Evolutionary conservation across 106 monocot species (phyloP), one percentile per base, ranked within the genome.

Genomic region (Apostasia ramifera): DNA sequence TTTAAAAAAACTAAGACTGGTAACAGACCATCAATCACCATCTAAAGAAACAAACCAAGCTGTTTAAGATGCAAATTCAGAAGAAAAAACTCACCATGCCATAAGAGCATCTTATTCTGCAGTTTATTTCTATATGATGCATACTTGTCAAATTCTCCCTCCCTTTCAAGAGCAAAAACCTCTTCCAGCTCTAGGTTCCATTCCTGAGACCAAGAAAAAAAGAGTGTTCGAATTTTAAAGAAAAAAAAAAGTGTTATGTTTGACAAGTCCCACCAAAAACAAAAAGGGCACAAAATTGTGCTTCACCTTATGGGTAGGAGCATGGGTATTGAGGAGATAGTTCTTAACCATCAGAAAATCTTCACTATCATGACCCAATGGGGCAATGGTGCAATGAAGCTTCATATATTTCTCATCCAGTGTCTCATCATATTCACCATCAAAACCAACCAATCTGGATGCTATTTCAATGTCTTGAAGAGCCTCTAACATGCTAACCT

Each of bases 401-500:
- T 90, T 97, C 59, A 71, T 78, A 63, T 92, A 97, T 73, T 92
- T 97, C 1, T 86, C 92, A 83, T 97, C 97, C 71, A 97, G 79
- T 56, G 92, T 79, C 55, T 97, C 97, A 74, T 89, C 87, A 74
- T 60, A 63, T 59, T 84, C 89, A 59, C 60, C 63, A 71, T 89
- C 92, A 85, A 97, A 97, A 62, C 89, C 89, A 73, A 97, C 97
- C 40, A 97, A 59, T 68, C 77, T 92, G 4, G 97, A 92, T 67
- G 97, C 92, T 53, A 97, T 92, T 83, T 97, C 97, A 71, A 97
- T 97, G 67, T 97, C 97, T 72, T 97, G 97, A 61, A 97, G 86
- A 55, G 92, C 92, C 71, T 97, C 92, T 42, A 97, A 71, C 97
- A 97, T 97, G 87, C 90, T 92, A 52, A 92, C 89, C 97, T 97